Conservation (phyloP, 2,329 filamentous ascomycete genomes). For the Phialophora macrospora region DNA sequence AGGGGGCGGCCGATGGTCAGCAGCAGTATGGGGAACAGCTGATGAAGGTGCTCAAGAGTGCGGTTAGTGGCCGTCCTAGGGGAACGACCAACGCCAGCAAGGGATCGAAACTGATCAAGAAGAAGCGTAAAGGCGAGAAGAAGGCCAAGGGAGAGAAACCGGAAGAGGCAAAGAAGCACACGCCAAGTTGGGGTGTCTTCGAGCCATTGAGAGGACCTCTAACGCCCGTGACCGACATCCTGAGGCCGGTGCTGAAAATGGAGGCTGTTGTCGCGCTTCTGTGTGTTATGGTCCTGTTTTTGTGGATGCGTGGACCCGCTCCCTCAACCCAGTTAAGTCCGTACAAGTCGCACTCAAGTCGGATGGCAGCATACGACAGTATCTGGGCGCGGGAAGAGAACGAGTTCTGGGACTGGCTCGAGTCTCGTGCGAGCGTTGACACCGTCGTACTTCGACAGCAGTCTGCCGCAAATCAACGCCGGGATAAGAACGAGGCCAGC, state of each 20-base stretch:
- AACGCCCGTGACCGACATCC: constrained; percentile 70
- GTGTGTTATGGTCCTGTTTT: constrained; percentile 72
- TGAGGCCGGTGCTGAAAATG: constrained; percentile 73
- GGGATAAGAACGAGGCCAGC: constrained; percentile 20
- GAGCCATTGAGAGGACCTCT: constrained; percentile 75
- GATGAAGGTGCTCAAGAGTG: constrained; percentile 72
- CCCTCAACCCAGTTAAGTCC: constrained; percentile 26
- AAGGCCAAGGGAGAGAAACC: constrained; percentile 51
- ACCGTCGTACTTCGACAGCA: constrained; percentile 48
- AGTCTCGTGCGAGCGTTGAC: constrained; percentile 80
- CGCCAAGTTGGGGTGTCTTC: constrained; percentile 75
- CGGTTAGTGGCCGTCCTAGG: constrained; percentile 69
- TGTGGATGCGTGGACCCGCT: constrained; percentile 66
- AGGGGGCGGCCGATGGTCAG: constrained; percentile 91
- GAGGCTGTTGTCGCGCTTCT: constrained; percentile 79
- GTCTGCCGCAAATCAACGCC: constrained; percentile 8
- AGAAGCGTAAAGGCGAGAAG: constrained; percentile 67
- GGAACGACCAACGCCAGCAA: constrained; percentile 55
- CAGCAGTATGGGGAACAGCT: constrained; percentile 80
- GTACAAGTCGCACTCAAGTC: constrained; percentile 60
- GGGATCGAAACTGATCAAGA: constrained; percentile 54
- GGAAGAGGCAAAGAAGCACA: constrained; percentile 49
- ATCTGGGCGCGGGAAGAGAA: constrained; percentile 88
- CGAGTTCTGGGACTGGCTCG: constrained; percentile 91
- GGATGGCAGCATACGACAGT: constrained; percentile 85